Conservation (phyloP, 768 basidiomycete species). For the Serpula lacrymans region DNA sequence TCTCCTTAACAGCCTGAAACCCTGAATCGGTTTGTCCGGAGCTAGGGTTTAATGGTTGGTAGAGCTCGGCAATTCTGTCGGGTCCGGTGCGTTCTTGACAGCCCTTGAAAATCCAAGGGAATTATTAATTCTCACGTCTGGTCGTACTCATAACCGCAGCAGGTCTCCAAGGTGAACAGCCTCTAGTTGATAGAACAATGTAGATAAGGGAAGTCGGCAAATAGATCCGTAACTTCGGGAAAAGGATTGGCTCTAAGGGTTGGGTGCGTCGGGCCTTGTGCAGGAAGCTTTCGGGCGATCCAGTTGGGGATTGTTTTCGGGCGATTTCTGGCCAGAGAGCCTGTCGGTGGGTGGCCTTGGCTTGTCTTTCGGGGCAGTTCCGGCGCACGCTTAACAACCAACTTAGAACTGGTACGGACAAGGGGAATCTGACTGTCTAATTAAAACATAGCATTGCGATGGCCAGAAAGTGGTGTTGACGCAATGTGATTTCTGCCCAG, state of each 20-base stretch:
- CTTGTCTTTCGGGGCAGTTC: slow-evolving; percentile 52
- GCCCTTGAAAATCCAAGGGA: slow-evolving; percentile 82
- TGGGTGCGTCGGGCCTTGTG: slow-evolving; percentile 73
- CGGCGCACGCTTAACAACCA: slow-evolving; percentile 60
- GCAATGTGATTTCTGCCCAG: slow-evolving; percentile 82
- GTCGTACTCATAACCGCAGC: slow-evolving; percentile 78
- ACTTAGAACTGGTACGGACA: slow-evolving; percentile 79
- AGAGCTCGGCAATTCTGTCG: slow-evolving; percentile 69
- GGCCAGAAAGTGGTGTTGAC: slow-evolving; percentile 75
- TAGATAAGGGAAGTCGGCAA: slow-evolving; percentile 81
- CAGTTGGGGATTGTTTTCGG: slow-evolving; percentile 63
- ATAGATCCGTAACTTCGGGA: slow-evolving; percentile 80
- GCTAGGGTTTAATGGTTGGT: slow-evolving; percentile 70
- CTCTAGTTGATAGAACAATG: slow-evolving; percentile 80
- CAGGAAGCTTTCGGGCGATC: slow-evolving; percentile 44
- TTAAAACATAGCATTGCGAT: slow-evolving; percentile 82
- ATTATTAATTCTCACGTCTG: slow-evolving; percentile 66
- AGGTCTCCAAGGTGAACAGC: slow-evolving; percentile 81
- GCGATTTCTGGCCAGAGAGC: slow-evolving; percentile 43
- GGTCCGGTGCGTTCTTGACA: slow-evolving; percentile 71
- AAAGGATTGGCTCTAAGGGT: slow-evolving; percentile 79
- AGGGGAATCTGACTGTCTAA: slow-evolving; percentile 84
- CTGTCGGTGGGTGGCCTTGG: slow-evolving; percentile 43
- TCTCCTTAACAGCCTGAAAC: slow-evolving; percentile 71
- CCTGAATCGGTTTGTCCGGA: slow-evolving; percentile 74